phyloP scores from a whole-genome alignment of 345 rosid genomes.

The Corymbia maculata region DNA sequence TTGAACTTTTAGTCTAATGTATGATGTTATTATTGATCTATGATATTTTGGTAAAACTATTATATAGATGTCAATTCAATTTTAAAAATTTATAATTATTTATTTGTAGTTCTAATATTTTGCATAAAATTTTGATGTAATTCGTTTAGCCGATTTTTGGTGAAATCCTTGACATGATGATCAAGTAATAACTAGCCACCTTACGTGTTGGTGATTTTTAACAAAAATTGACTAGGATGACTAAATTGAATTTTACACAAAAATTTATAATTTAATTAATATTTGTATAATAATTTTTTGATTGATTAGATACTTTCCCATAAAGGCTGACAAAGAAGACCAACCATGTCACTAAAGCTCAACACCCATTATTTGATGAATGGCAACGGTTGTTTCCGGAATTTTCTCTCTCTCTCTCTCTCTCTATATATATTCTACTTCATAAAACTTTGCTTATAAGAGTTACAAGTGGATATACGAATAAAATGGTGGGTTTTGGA shows the following conservation, averaged over 20 bases:
- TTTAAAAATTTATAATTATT: rapidly evolving
- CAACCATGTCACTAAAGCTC: not conserved
- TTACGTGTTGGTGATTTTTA: not conserved
- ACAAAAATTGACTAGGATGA: rapidly evolving
- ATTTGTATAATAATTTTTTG: rapidly evolving
- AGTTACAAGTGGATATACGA: not conserved
- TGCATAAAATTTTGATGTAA: not conserved
- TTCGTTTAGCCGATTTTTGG: not conserved
- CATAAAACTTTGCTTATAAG: not conserved
- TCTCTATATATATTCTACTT: not conserved
- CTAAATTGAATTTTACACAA: not conserved
- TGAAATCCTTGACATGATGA: rapidly evolving
- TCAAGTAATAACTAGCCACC: rapidly evolving
- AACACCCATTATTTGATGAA: not conserved
- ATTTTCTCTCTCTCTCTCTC: no score
- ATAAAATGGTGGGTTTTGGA: not conserved
- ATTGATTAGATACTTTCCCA: rapidly evolving
- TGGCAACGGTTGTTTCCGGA: not conserved
- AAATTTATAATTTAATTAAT: not conserved
- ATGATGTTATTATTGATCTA: not conserved
- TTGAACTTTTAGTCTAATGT: no score
- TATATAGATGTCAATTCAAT: no score
- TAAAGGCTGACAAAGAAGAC: not conserved
- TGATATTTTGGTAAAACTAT: no score
- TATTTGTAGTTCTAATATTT: not conserved